Conservation (phyloP, 2,329 filamentous ascomycete genomes). For the Ceratocystis huliohia region DNA sequence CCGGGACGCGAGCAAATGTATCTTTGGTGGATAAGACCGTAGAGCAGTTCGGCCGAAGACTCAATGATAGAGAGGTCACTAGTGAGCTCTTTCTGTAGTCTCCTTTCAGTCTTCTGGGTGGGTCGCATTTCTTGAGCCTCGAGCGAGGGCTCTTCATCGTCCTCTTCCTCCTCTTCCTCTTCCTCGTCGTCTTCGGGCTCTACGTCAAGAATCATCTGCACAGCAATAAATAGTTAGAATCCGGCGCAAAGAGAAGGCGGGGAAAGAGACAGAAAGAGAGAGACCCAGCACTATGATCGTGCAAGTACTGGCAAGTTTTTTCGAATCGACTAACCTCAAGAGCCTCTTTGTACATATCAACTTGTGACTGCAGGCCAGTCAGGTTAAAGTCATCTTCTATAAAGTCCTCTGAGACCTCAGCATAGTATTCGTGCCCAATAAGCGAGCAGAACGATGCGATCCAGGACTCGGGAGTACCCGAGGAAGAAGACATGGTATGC, state of each 20-base stretch:
- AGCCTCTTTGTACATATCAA: slow-evolving; percentile 98
- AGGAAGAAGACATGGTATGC: slow-evolving; percentile 45
- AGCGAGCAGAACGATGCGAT: slow-evolving; percentile 94
- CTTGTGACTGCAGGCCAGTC: slow-evolving; percentile 85
- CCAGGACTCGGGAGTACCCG: slow-evolving; percentile 70
- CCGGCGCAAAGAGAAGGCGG: background rate
- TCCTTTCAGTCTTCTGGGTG: slow-evolving; percentile 43
- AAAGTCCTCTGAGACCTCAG: slow-evolving; percentile 96
- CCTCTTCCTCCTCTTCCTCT: slow-evolving; percentile 63
- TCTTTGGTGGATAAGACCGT: slow-evolving; percentile 94
- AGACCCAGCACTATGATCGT: no score
- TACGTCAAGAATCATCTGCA: slow-evolving; percentile 88
- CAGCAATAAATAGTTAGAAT: slow-evolving; percentile 22
- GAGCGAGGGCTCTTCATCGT: slow-evolving; percentile 52
- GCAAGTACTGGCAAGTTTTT: background rate
- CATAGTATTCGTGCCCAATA: slow-evolving; percentile 96
- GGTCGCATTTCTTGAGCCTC: slow-evolving; percentile 42
- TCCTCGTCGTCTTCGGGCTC: slow-evolving; percentile 92
- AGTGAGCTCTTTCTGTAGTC: slow-evolving; percentile 71
- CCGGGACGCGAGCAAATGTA: slow-evolving; percentile 95
- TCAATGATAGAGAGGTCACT: slow-evolving; percentile 93
- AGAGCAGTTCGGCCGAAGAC: slow-evolving; percentile 93
- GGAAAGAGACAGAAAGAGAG: no score
- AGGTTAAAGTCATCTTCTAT: slow-evolving; percentile 99
- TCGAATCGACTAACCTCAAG: slow-evolving; percentile 49